A percentile compares a stretch with the other conserved stretches of the same genome.
These are phyloP conservation scores for Phytophthora pseudosyringae DNA, from an alignment of 352 stramenopile genomes.

Conservation along the genomic window DNA sequence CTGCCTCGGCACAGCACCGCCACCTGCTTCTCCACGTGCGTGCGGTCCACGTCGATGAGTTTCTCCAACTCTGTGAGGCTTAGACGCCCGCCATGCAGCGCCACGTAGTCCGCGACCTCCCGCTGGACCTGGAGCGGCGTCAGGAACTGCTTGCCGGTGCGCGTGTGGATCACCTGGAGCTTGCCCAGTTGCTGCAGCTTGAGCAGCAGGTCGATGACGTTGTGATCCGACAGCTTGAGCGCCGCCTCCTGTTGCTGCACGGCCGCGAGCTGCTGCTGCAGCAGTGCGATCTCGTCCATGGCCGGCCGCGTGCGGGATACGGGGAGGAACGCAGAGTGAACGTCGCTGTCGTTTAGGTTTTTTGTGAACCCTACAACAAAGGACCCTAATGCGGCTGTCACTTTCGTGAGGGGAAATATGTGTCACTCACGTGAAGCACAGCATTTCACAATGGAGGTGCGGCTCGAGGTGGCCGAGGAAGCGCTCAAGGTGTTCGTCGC, in stretches of 20 bases:
- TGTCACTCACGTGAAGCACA: constrained; percentile 15
- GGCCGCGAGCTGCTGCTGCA: constrained; percentile 81
- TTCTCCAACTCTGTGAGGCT: constrained; percentile 73
- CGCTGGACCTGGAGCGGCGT: constrained; percentile 74
- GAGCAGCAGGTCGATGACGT: constrained; percentile 78
- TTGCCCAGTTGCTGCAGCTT: constrained; percentile 81
- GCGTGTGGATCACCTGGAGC: constrained; percentile 82
- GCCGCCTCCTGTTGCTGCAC: constrained; percentile 81
- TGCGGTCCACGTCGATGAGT: constrained; percentile 74
- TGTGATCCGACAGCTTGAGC: constrained; percentile 86
- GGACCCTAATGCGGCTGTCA: constrained; percentile 14
- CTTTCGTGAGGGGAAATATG: constrained; percentile 3
- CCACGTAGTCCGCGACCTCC: constrained; percentile 79
- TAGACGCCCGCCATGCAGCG: constrained; percentile 67
- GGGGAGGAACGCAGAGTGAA: constrained; percentile 14
- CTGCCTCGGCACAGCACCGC: constrained; percentile 48
- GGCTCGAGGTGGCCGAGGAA: constrained; percentile 77
- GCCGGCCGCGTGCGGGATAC: neutral
- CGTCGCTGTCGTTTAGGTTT: constrained; percentile 1
- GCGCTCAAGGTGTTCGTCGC: constrained; percentile 81
- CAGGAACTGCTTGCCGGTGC: constrained; percentile 83
- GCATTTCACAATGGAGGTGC: constrained; percentile 61
- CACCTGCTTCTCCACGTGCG: constrained; percentile 71
- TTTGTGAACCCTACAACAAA: neutral
- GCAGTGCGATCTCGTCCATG: constrained; percentile 87